These are phyloP conservation scores for Gryganskiella cystojenkinii DNA, from an alignment of 192 early-diverging fungal species.

Conservation along the genomic window DNA sequence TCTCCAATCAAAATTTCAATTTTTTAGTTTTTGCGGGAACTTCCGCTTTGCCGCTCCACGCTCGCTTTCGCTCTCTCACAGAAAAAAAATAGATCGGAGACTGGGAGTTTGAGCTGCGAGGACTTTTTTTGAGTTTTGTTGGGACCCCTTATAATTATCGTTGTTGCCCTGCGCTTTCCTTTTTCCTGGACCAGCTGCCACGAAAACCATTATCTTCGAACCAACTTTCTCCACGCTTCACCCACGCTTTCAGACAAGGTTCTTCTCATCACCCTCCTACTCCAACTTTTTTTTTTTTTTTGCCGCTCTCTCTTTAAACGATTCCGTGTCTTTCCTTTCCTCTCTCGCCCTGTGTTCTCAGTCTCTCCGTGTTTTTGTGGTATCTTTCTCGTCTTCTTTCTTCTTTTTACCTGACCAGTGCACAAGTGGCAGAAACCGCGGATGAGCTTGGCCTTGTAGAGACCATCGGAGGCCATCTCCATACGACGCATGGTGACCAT, in stretches of 20 bases:
- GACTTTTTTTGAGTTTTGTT: constrained; percentile 31
- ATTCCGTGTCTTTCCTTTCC: neutral
- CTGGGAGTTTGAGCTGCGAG: neutral
- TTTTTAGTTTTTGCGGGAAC: neutral
- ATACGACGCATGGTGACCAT: constrained; percentile 92
- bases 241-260: neutral
- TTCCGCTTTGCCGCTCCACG: constrained; percentile 11
- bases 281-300: too few relatives aligned
- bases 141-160: constrained; percentile 11
- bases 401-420: constrained; percentile 84
- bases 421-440: constrained; percentile 99
- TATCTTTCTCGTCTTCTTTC: too few relatives aligned
- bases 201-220: neutral
- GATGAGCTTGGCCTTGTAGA: constrained; percentile 97
- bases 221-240: neutral
- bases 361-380: neutral
- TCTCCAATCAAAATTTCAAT: neutral
- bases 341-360: neutral
- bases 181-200: neutral
- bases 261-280: neutral
- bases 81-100: neutral
- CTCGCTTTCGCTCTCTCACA: neutral
- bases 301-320: neutral
- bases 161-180: neutral
- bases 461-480: constrained; percentile 93